Base-by-base conservation (phyloP, 768 basidiomycete species). In the Roridomyces roridus region DNA sequence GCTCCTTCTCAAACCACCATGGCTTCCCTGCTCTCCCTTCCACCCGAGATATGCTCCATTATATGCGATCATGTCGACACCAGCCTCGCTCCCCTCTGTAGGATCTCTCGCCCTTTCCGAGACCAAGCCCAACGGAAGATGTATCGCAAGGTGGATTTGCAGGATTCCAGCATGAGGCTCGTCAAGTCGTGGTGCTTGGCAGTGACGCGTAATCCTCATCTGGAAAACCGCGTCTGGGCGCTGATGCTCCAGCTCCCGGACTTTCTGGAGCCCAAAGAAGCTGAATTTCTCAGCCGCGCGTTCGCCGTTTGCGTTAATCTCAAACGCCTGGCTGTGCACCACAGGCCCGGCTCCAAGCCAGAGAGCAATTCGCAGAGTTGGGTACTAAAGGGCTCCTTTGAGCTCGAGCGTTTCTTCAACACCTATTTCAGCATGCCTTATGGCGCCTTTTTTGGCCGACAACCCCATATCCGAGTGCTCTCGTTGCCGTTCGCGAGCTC, bases 211-310 rank as follows among this genome's bases (percentile, higher is more conserved):
- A 25, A 51, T 31, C 9, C 51, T 15, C 51, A 49, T 8, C 51
- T 59, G 25, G 57, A 39, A 24, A 25, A 43, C 23, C 46, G 51
- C 5, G 51, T 49, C 11, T 51, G 48, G 25, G 17, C 46, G 14
- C 51, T 59, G 2, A 9, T 12, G 4, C 28, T 50, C 7, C 48
- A 28, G 23, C 48, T 50, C 24, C 48, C 48, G 17, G 9, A n/a
- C 18, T 5, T 11, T 6, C 12, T 50, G 7, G 48, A 41, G 21
- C 36, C 48, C 15, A 26, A 21, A n/a, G 23, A 39, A 35, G 37
- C 48, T 12, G 5, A 5, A 15, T 39, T 26, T n/a, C 5, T 50
- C 37, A 34, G 36, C 28, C 48, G 48, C 35, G 48, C 48, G 15
- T 25, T 50, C 23, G 39, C 37, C 4, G 15, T 29, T 5, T 50